Evolutionary conservation across 2,329 filamentous ascomycete species (phyloP).

Genomic region (Aspergillus arachidicola): DNA sequence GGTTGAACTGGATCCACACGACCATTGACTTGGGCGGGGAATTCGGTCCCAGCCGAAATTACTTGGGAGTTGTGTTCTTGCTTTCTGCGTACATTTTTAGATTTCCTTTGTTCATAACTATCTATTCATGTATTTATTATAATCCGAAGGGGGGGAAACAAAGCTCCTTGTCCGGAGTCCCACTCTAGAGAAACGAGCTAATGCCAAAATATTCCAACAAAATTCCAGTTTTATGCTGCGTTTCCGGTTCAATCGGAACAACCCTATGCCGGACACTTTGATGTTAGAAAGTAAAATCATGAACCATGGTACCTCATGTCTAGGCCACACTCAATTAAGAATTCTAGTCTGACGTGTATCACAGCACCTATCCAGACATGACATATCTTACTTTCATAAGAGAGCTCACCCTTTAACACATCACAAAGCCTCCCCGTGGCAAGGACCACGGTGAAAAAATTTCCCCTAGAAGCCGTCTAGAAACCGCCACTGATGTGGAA

Average conservation of each 20-base stretch:
- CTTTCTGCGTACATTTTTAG: background rate
- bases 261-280: background rate
- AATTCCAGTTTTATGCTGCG: background rate
- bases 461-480: background rate
- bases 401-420: background rate
- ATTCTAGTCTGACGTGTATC: background rate
- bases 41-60: background rate
- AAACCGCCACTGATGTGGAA: background rate
- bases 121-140: background rate
- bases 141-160: background rate
- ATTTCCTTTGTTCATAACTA: background rate
- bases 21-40: background rate
- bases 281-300: background rate
- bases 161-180: background rate
- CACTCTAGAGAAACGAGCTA: background rate
- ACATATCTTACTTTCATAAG: background rate
- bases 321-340: background rate
- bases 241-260: background rate
- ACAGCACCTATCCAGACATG: too few species aligned
- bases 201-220: background rate
- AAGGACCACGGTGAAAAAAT: background rate
- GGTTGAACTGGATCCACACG: conserved; percentile 2
- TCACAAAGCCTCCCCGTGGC: background rate
- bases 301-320: background rate
- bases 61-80: background rate